These are phyloP conservation scores for Wallacemonas sp. DNA, from an alignment of 208 protist species.

Conservation along the genomic window DNA sequence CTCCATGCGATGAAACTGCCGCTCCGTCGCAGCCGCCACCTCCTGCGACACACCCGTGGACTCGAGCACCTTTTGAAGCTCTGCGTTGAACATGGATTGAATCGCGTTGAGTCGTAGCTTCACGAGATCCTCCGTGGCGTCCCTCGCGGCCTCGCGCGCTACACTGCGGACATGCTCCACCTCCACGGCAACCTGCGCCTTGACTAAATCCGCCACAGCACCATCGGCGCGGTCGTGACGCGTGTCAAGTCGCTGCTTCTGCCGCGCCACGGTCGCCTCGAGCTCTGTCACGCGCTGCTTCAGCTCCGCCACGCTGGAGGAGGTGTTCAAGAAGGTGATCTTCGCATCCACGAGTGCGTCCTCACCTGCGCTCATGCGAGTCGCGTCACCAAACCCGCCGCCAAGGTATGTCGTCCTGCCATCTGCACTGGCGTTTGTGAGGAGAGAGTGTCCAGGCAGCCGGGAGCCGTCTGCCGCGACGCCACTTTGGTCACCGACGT, in stretches of 20 bases:
- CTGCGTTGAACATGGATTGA: constrained; percentile 45
- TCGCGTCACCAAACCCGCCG: too few relatives aligned
- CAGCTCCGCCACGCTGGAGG: background rate
- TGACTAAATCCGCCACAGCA: constrained; percentile 52
- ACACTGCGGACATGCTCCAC: constrained; percentile 70
- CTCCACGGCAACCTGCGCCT: constrained; percentile 51
- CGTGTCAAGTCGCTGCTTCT: constrained; percentile 50
- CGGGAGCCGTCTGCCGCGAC: background rate
- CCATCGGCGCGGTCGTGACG: constrained; percentile 39
- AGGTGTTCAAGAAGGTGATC: background rate
- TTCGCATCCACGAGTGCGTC: constrained; percentile 12
- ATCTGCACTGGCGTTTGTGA: background rate
- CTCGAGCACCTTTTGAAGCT: constrained; percentile 56
- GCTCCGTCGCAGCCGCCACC: constrained; percentile 23
- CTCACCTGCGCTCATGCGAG: too few relatives aligned
- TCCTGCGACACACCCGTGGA: constrained; percentile 40
- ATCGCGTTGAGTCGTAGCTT: constrained; percentile 48
- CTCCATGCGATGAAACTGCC: constrained; percentile 30
- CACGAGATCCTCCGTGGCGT: constrained; percentile 63
- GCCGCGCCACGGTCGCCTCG: constrained; percentile 41
- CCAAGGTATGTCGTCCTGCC: background rate
- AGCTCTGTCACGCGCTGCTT: constrained; percentile 50
- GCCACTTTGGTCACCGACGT: background rate
- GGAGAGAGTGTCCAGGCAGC: background rate
- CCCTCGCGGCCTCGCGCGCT: constrained; percentile 69